Evolutionary conservation across 139 green algal genomes (phyloP), one percentile per base, ranked within the genome.

Genomic region (Volvox africanus): DNA sequence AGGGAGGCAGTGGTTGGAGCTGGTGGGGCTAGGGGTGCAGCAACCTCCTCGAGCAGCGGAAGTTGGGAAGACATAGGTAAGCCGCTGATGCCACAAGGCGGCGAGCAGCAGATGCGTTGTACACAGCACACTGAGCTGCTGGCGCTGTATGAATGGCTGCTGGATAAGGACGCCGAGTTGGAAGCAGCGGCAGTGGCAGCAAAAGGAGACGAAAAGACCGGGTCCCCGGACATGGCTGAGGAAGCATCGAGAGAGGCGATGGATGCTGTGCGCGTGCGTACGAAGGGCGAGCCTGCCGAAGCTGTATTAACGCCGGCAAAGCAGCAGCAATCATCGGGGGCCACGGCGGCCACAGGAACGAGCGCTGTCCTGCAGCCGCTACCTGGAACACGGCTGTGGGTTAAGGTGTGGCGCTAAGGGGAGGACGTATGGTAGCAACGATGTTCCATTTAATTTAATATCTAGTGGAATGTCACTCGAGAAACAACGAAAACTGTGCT

Each of bases 81-180:
- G 9, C 65, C 65, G 2, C 21, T 24, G 65, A 28, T 6, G 21
- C 65, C 65, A 28, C 71, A 30, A 18, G 71, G 26, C 71, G 71
- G 76, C 76, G 9, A 61, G 33, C 76, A 55, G 55, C 76, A 30
- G 33, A 55, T 55, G 30, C 75, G 30, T 2, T 5, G 20, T 33
- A 17, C 30, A 19, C 76, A 55, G 5, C 78, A 84, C 21, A 17
- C 35, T 5, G 78, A 65, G 78, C 35, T 37, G 78, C 78, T 84
- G 35, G 78, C 36, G 9, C 78, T 84, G 78, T 84, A 84, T 67
- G 78, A 84, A 44, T 19, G 36, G 36, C 78, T 84, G 16, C 22
- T 84, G 78, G 78, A 22, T 20, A 44, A 84, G 11, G 36, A 65
- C 21, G 78, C 14, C 21, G 78, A 13, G 13, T 22, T 61, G 78